These are phyloP conservation scores for Paecilomyces variotii DNA, from an alignment of 2,329 filamentous ascomycete species.

Conservation along the genomic window DNA sequence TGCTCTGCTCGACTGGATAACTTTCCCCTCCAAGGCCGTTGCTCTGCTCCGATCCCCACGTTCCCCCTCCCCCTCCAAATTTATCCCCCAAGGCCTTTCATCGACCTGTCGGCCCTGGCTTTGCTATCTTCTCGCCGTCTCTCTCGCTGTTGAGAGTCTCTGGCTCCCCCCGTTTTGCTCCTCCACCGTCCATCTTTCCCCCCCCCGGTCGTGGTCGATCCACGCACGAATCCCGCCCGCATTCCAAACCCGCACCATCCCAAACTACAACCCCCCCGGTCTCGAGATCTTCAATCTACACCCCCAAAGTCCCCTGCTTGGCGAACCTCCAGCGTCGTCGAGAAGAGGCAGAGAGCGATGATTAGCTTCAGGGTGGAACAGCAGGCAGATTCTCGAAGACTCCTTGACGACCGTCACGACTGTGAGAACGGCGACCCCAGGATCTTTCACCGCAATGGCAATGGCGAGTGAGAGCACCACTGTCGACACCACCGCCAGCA, in stretches of 20 bases:
- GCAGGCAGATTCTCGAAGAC: conserved; percentile 32
- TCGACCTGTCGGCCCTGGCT: not conserved
- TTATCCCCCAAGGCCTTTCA: not conserved
- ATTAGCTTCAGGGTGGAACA: conserved; percentile 37
- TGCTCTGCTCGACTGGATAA: conserved; percentile 11
- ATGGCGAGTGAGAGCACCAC: conserved; percentile 35
- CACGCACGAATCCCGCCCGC: not conserved
- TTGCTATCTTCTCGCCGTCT: not conserved
- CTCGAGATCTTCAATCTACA: not conserved
- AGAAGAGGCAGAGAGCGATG: conserved; percentile 32
- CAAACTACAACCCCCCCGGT: not conserved
- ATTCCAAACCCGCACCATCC: not conserved
- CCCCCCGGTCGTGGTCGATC: not conserved
- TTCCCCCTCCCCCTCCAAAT: not conserved
- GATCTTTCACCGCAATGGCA: conserved; percentile 30
- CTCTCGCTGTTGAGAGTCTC: not conserved
- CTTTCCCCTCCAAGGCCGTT: conserved; percentile 10
- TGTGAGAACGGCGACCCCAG: conserved; percentile 20
- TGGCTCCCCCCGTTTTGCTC: not conserved
- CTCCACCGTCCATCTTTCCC: not conserved
- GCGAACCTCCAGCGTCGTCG: conserved; percentile 21
- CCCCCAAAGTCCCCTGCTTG: not conserved
- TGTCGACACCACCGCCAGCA: conserved; percentile 21
- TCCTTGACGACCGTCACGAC: conserved; percentile 26
- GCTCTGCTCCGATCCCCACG: not conserved